Evolutionary conservation across 2,329 filamentous ascomycete species (phyloP).

Genomic region (Oidium heveae): DNA sequence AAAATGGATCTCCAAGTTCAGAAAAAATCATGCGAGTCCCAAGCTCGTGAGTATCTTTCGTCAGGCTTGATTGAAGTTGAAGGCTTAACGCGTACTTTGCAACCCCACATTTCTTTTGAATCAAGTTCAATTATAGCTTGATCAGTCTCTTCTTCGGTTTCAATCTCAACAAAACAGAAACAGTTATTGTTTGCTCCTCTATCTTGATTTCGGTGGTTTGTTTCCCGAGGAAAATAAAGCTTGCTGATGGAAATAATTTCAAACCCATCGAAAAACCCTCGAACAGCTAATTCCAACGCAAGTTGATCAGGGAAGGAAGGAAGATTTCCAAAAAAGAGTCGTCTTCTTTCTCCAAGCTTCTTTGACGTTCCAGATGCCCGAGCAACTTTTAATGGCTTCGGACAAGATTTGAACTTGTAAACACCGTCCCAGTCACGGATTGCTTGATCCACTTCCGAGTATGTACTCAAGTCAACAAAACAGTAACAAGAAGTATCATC

Average conservation of each 20-base stretch:
- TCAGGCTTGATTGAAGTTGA: conserved; percentile 21
- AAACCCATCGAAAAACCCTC: conserved; percentile 21
- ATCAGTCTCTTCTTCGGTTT: conserved; percentile 26
- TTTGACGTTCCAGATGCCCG: conserved; percentile 4
- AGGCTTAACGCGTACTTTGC: conserved; percentile 8
- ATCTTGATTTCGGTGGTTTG: conserved; percentile 16
- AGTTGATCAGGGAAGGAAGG: conserved; percentile 23
- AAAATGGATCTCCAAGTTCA: too few relatives aligned
- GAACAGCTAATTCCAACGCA: conserved; percentile 21
- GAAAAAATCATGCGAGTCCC: neutral
- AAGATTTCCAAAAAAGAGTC: conserved; percentile 26
- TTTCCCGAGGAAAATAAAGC: conserved; percentile 29
- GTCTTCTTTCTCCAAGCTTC: conserved; percentile 14
- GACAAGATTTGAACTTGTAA: conserved; percentile 4
- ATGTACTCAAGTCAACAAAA: conserved; percentile 35
- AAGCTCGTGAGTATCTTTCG: neutral
- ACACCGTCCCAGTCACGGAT: conserved; percentile 17
- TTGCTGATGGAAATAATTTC: conserved; percentile 16
- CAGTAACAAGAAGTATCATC: conserved; percentile 34
- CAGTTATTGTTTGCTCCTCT: conserved; percentile 26
- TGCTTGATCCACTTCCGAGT: conserved; percentile 27
- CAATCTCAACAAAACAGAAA: conserved; percentile 39
- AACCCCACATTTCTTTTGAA: conserved; percentile 7
- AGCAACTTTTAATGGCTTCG: conserved; percentile 6
- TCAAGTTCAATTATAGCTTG: conserved; percentile 22